phyloP scores from a whole-genome alignment of 257 asterid species.

The Nicotiana sylvestris region DNA sequence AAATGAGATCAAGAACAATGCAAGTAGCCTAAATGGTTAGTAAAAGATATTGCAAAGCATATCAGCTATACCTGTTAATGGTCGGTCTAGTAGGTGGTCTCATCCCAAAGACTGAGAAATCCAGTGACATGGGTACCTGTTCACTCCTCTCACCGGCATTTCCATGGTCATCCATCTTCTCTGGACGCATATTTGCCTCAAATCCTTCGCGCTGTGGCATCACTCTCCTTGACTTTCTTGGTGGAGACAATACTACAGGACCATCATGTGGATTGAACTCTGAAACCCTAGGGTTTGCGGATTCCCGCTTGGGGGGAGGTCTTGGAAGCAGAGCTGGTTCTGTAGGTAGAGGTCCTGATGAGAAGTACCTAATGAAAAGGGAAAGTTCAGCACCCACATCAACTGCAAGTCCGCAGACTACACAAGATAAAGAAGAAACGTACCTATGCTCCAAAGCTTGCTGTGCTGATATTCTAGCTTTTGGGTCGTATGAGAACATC shows the following conservation, averaged over 20 bases:
- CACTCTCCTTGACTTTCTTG: conserved; percentile 91
- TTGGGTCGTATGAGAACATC: conserved; percentile 90
- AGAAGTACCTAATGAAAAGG: conserved; percentile 59
- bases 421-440: conserved; percentile 7
- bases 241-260: conserved; percentile 91
- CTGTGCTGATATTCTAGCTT: conserved; percentile 82
- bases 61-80: conserved; percentile 65
- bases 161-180: conserved; percentile 51
- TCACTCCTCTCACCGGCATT: conserved; percentile 70
- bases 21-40: background rate
- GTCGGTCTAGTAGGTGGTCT: conserved; percentile 89
- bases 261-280: conserved; percentile 63
- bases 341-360: conserved; percentile 83
- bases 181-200: conserved; percentile 47
- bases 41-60: background rate
- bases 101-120: conserved; percentile 77
- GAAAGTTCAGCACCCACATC: conserved; percentile 11
- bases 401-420: conserved; percentile 5
- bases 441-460: conserved; percentile 98
- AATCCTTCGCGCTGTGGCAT: conserved; percentile 82
- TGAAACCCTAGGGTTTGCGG: conserved; percentile 43
- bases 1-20: background rate
- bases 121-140: conserved; percentile 83
- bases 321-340: conserved; percentile 89
- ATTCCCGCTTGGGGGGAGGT: conserved; percentile 80